Percentiles rank a stretch among this genome's conserved stretches.
Conservation (phyloP, 257 asterid genomes). For the Capsicum chinense region DNA sequence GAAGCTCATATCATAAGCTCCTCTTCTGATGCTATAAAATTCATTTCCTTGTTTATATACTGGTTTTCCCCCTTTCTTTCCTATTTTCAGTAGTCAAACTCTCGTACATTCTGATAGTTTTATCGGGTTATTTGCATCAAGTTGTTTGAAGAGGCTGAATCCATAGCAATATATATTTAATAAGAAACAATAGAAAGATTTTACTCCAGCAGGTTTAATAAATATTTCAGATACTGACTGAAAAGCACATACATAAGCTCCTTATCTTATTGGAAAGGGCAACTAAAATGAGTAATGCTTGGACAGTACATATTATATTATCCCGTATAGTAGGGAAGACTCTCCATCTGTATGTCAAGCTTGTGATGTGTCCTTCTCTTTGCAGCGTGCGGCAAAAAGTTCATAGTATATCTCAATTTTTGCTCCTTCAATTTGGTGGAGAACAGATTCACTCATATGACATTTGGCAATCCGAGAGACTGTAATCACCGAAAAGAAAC, state of each 20-base stretch:
- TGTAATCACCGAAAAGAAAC: constrained; percentile 2
- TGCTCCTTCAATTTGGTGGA: background rate
- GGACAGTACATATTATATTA: constrained; percentile 3
- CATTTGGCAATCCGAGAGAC: constrained; percentile 17
- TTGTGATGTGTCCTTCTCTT: background rate
- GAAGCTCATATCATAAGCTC: too few relatives aligned
- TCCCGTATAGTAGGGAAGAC: background rate
- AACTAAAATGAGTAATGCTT: constrained; percentile 9
- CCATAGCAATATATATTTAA: background rate
- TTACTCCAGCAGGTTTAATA: background rate
- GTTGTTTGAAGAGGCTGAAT: constrained; percentile 1
- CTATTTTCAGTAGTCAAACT: background rate
- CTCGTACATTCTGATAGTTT: background rate
- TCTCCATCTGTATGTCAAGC: constrained; percentile 8
- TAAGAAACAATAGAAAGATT: constrained; percentile 12
- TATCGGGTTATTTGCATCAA: background rate
- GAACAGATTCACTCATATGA: background rate
- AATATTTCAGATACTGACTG: constrained; percentile 21
- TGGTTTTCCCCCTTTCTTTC: constrained; percentile 22
- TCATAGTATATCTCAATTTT: background rate
- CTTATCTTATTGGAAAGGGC: constrained; percentile 21
- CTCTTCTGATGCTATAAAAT: background rate
- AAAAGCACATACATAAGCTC: constrained; percentile 13
- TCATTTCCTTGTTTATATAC: constrained; percentile 9
- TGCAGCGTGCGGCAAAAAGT: background rate